Conservation (phyloP, 306 rosid genomes). For the Casuarina cunninghamiana region DNA sequence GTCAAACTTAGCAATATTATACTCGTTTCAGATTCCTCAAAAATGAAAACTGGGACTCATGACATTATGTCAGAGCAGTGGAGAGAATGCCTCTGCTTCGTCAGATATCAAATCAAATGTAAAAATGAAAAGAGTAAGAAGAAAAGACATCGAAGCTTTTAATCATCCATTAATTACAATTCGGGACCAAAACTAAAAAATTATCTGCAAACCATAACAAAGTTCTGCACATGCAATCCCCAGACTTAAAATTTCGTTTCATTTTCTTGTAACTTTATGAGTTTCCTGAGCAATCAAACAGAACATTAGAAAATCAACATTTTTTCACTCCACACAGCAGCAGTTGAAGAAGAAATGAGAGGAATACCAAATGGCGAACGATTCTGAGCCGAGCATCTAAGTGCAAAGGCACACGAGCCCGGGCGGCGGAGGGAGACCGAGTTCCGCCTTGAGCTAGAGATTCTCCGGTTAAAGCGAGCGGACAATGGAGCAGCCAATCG, state of each 20-base stretch:
- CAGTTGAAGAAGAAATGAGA: neutral
- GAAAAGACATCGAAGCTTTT: neutral
- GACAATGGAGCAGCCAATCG: constrained; percentile 21
- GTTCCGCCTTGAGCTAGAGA: constrained; percentile 12
- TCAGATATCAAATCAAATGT: neutral
- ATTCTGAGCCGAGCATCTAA: constrained; percentile 51
- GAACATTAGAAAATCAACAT: constrained; percentile 10
- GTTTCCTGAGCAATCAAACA: neutral
- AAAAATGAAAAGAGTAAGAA: neutral
- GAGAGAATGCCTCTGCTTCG: neutral
- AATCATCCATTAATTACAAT: neutral
- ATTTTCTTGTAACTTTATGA: neutral
- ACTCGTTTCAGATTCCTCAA: neutral
- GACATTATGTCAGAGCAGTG: neutral
- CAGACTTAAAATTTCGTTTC: neutral
- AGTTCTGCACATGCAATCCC: neutral
- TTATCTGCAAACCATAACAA: neutral
- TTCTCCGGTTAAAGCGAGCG: constrained; percentile 26
- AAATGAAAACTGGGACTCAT: neutral
- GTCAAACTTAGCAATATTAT: neutral
- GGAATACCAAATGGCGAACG: constrained; percentile 43
- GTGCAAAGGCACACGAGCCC: constrained; percentile 27
- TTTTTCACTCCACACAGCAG: neutral
- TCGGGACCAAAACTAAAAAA: neutral
- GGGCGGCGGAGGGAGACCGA: constrained; percentile 21